Evolutionary conservation across 768 basidiomycete species (phyloP).

Genomic region (Boletus subparvulus): DNA sequence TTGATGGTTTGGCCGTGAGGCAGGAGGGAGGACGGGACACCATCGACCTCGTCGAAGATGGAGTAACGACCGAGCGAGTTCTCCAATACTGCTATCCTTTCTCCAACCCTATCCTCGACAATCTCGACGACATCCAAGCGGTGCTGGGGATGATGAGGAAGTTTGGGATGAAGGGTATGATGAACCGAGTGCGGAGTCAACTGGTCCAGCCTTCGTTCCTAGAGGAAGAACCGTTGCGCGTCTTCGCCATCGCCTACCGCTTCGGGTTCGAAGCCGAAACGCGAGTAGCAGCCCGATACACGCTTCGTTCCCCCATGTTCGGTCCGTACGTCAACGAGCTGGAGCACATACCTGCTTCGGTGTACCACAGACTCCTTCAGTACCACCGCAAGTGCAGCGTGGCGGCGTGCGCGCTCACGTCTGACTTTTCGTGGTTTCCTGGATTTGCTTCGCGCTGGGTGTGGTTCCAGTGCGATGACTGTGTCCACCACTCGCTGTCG

Average conservation of each 20-base stretch:
- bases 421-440: slow-evolving; percentile 38
- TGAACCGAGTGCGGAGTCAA: slow-evolving; percentile 28
- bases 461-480: slow-evolving; percentile 41
- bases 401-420: slow-evolving; percentile 31
- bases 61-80: slow-evolving; percentile 30
- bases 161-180: slow-evolving; percentile 38
- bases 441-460: slow-evolving; percentile 37
- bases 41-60: slow-evolving; percentile 36
- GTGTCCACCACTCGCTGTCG: slow-evolving; percentile 33
- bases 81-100: slow-evolving; percentile 40
- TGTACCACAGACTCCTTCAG: slow-evolving; percentile 37
- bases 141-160: slow-evolving; percentile 39
- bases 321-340: slow-evolving; percentile 38
- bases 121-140: slow-evolving; percentile 36
- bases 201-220: slow-evolving; percentile 28
- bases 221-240: slow-evolving; percentile 34
- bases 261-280: slow-evolving; percentile 36
- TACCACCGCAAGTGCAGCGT: slow-evolving; percentile 37
- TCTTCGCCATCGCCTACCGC: slow-evolving; percentile 41
- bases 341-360: slow-evolving; percentile 37
- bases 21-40: slow-evolving; percentile 25
- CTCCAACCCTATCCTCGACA: slow-evolving; percentile 30
- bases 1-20: slow-evolving; percentile 24
- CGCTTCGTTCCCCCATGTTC: slow-evolving; percentile 37
- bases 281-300: slow-evolving; percentile 35